Evolutionary conservation across 371 early-diverging fungal genomes (phyloP).

Genomic region (Mucor piriformis): DNA sequence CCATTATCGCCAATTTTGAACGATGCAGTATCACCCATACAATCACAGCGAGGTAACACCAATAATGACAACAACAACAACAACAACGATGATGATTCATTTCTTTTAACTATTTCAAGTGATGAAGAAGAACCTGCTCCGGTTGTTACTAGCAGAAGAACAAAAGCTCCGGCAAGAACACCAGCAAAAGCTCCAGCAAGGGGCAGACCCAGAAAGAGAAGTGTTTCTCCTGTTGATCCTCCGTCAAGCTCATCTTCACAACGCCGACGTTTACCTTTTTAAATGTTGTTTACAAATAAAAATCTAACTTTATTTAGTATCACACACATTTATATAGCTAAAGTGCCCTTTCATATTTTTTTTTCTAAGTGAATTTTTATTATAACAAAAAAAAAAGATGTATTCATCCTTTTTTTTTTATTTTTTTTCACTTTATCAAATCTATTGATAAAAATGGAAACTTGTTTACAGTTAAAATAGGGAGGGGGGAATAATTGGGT

Average conservation of each 20-base stretch:
- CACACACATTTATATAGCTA: constrained; percentile 15
- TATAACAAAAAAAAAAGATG: constrained; percentile 1
- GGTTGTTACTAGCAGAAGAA: background rate
- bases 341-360: constrained; percentile 14
- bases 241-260: background rate
- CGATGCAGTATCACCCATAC: constrained; percentile 17
- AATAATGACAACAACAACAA: constrained; percentile 7
- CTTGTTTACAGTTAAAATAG: constrained; percentile 7
- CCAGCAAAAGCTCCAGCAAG: background rate
- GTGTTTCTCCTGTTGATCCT: background rate
- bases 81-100: background rate
- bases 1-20: background rate
- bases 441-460: constrained; percentile 9
- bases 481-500: constrained; percentile 10
- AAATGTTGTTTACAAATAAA: background rate
- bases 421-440: constrained; percentile 1
- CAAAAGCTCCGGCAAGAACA: background rate
- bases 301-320: constrained; percentile 4
- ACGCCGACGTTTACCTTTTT: constrained; percentile 3
- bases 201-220: background rate
- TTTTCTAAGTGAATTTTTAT: constrained; percentile 3
- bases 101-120: background rate
- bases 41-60: constrained; percentile 16
- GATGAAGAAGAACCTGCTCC: background rate
- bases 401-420: constrained; percentile 1